phyloP scores from a whole-genome alignment of 169 alveolate genomes.

The Cryptosporidium viatorum region DNA sequence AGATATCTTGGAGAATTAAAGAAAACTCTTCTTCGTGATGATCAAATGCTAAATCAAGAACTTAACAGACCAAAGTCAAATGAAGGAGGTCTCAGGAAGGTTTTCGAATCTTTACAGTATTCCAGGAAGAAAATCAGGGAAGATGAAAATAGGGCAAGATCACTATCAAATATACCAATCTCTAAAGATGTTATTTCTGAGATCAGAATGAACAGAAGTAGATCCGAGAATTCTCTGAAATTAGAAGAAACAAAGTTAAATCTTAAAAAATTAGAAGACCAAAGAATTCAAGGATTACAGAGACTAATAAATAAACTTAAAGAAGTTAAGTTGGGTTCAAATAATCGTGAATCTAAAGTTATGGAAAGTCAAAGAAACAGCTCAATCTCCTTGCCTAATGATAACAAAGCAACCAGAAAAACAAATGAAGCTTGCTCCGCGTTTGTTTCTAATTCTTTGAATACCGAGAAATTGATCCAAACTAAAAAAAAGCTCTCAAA shows the following conservation, averaged over 20 bases:
- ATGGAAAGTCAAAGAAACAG: neutral
- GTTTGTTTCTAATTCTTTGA: neutral
- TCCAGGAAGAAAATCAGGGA: neutral
- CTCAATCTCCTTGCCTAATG: neutral
- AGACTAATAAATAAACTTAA: conserved; percentile 12
- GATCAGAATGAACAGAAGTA: neutral
- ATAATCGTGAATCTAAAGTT: neutral
- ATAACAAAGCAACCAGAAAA: neutral
- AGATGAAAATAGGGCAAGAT: neutral
- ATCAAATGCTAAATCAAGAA: neutral
- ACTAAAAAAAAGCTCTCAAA: neutral
- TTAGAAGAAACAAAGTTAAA: neutral
- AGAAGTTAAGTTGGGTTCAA: conserved; percentile 25
- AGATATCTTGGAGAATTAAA: neutral
- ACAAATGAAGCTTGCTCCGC: neutral
- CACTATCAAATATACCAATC: neutral
- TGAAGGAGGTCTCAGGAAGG: neutral
- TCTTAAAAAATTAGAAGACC: conserved; percentile 4
- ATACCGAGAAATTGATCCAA: neutral
- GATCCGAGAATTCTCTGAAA: conserved; percentile 3
- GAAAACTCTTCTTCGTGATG: neutral
- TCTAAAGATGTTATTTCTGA: neutral
- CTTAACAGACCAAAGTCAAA: neutral
- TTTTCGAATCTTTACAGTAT: conserved; percentile 25
- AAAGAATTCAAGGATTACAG: conserved; percentile 38